These are phyloP conservation scores for Colletotrichum horii DNA, from an alignment of 2,329 filamentous ascomycete genomes.

Conservation along the genomic window DNA sequence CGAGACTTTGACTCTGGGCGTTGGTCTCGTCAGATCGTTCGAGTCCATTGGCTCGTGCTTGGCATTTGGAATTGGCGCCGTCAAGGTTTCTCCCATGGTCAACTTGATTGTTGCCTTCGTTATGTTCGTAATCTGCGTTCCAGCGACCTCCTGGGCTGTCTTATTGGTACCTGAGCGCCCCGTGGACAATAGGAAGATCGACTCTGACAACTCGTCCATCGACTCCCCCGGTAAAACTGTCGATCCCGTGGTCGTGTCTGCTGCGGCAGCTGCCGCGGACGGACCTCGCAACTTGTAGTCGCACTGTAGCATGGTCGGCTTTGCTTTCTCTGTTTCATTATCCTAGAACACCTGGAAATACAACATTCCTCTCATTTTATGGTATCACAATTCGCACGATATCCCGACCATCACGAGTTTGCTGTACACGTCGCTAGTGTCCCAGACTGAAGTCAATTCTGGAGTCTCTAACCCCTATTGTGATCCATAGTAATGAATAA, in stretches of 20 bases:
- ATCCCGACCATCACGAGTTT: fast-evolving
- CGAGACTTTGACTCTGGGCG: conserved; percentile 53
- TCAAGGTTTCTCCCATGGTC: conserved; percentile 48
- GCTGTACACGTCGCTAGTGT: neutral
- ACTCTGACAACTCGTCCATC: neutral
- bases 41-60: conserved; percentile 53
- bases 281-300: neutral
- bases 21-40: conserved; percentile 52
- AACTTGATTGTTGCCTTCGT: conserved; percentile 53
- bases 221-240: neutral
- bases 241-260: neutral
- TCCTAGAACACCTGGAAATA: neutral
- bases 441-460: neutral
- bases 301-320: fast-evolving
- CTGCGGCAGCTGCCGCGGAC: neutral
- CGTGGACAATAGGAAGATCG: conserved; percentile 19
- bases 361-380: neutral
- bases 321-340: fast-evolving
- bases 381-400: fast-evolving
- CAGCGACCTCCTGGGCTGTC: conserved; percentile 38
- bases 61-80: conserved; percentile 52
- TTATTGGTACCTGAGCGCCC: conserved; percentile 42
- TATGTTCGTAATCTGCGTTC: conserved; percentile 49
- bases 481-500: neutral
- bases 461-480: neutral